phyloP scores from a whole-genome alignment of 2,329 filamentous ascomycete genomes.

The Cryphonectria nitschkei region DNA sequence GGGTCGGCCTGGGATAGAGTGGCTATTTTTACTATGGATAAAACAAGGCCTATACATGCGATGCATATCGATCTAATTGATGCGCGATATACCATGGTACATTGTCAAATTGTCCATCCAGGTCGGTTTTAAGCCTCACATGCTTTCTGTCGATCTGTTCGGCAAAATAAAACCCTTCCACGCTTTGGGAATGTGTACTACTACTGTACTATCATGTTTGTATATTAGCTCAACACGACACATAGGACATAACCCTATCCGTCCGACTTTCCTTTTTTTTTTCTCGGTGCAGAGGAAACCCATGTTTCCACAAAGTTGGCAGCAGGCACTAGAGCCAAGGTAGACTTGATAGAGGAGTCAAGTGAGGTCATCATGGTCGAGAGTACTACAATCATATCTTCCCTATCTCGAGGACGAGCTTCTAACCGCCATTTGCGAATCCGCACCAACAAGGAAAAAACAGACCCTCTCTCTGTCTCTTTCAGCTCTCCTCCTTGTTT shows the following conservation, averaged over 20 bases:
- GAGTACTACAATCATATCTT: neutral
- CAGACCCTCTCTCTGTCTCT: neutral
- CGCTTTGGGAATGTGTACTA: neutral
- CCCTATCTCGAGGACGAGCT: neutral
- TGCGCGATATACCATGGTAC: neutral
- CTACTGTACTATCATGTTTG: neutral
- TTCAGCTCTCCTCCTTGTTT: neutral
- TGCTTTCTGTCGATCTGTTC: neutral
- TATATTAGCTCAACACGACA: neutral
- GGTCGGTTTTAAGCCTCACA: neutral
- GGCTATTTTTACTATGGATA: conserved; percentile 1
- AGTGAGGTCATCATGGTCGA: neutral
- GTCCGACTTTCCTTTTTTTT: neutral
- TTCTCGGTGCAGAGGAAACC: neutral
- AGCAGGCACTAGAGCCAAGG: neutral
- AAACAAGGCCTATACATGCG: neutral
- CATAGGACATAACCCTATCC: neutral
- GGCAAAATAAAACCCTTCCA: neutral
- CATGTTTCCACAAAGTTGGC: neutral
- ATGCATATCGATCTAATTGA: neutral
- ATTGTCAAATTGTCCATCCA: neutral
- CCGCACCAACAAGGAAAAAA: neutral
- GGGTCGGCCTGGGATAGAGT: neutral
- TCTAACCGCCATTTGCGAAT: neutral
- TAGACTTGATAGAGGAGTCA: neutral